phyloP scores from a whole-genome alignment of 2,329 filamentous ascomycete genomes.

The Cyphellophora europaea region DNA sequence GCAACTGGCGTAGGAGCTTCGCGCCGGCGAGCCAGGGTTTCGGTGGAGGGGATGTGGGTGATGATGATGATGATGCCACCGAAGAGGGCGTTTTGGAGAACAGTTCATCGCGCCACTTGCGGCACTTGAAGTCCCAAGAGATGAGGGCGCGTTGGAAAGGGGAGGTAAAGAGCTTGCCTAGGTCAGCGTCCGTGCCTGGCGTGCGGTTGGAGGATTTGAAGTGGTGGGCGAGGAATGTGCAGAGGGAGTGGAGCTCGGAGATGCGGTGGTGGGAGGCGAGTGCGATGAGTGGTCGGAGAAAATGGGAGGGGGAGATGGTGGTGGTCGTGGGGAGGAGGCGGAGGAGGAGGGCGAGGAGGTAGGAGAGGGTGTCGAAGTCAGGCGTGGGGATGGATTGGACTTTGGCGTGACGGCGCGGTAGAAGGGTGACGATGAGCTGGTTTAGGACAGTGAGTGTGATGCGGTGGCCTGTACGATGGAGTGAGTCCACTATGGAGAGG shows the following conservation, averaged over 20 bases:
- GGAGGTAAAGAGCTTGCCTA: conserved; percentile 32
- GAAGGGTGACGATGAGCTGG: not conserved
- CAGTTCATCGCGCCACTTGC: not conserved
- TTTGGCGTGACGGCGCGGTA: not conserved
- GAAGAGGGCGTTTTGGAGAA: not conserved
- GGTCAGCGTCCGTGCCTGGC: conserved; percentile 20
- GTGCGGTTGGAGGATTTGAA: conserved; percentile 18
- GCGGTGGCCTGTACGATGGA: conserved; percentile 4
- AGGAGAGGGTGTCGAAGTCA: not conserved
- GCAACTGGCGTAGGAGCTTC: conserved; percentile 10
- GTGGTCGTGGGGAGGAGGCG: not conserved
- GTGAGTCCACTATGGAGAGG: conserved; percentile 2
- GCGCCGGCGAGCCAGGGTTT: conserved; percentile 13
- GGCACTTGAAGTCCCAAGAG: conserved; percentile 36
- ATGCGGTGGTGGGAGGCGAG: conserved; percentile 21
- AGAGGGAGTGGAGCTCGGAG: conserved; percentile 40
- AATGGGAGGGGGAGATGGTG: not conserved
- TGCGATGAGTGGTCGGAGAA: not conserved
- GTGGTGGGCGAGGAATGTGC: conserved; percentile 31
- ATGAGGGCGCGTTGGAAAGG: conserved; percentile 38
- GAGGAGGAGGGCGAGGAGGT: not conserved
- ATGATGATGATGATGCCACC: not conserved
- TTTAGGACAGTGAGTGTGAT: not conserved
- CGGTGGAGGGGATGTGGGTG: conserved; percentile 1
- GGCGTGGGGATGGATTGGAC: not conserved